A percentile compares a stretch with the other conserved stretches of the same genome.
phyloP scores from a whole-genome alignment of 306 rosid genomes.

The Spatholobus suberectus region DNA sequence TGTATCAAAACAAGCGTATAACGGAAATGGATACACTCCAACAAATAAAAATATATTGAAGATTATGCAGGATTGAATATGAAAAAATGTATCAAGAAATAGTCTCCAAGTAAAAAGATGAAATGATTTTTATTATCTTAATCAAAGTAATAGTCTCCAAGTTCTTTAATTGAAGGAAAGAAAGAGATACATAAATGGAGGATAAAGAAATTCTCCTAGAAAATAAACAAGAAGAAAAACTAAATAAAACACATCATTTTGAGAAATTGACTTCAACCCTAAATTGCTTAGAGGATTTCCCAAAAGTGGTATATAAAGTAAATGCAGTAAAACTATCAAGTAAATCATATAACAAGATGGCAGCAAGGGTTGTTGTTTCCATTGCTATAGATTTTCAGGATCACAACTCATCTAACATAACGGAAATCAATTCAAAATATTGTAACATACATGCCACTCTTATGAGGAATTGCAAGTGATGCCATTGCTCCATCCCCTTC shows the following conservation, averaged over 20 bases:
- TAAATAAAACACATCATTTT: neutral
- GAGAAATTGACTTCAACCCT: neutral
- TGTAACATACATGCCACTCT: conserved; percentile 60
- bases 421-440: conserved; percentile 40
- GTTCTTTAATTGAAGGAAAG: neutral
- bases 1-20: neutral
- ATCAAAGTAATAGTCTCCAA: neutral
- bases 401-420: conserved; percentile 24
- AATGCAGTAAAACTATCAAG: conserved; percentile 3
- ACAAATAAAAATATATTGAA: neutral
- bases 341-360: conserved; percentile 19
- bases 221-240: neutral
- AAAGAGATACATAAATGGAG: neutral
- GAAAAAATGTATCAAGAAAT: neutral
- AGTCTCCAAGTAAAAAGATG: neutral
- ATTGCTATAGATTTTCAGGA: conserved; percentile 34
- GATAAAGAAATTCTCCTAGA: conserved; percentile 7
- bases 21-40: neutral
- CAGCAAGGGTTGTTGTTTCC: conserved; percentile 12
- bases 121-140: conserved; percentile 7
- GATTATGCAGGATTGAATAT: neutral
- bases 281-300: neutral
- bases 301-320: neutral
- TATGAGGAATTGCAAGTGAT: conserved; percentile 75
- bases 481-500: conserved; percentile 89